phyloP scores from a whole-genome alignment of 768 basidiomycete species.

The Boletus patriciae region DNA sequence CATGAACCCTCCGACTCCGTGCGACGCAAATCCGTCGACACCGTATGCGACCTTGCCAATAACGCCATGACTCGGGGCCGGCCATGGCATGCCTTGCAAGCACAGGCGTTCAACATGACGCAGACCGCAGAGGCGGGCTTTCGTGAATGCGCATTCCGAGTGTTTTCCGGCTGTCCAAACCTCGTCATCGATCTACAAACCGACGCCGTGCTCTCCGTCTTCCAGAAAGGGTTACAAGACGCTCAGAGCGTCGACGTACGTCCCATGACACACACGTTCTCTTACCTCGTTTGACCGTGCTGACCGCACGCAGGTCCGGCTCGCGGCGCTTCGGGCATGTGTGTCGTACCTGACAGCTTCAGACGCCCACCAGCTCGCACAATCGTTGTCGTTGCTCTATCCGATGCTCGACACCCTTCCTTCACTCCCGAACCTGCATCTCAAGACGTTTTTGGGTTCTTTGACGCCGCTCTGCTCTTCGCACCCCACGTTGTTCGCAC shows the following conservation, averaged over 20 bases:
- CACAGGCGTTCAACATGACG: conserved; percentile 67
- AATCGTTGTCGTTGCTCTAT: conserved; percentile 58
- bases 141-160: conserved; percentile 64
- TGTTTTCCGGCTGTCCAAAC: conserved; percentile 74
- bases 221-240: conserved; percentile 70
- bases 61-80: conserved; percentile 72
- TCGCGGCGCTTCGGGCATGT: conserved; percentile 68
- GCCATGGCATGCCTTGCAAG: conserved; percentile 81
- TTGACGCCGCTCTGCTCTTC: conserved; percentile 70
- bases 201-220: conserved; percentile 64
- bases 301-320: conserved; percentile 53
- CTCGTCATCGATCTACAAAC: conserved; percentile 75
- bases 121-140: conserved; percentile 33
- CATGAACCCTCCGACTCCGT: conserved; percentile 61
- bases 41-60: conserved; percentile 73
- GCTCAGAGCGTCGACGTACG: conserved; percentile 60
- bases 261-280: conserved; percentile 17
- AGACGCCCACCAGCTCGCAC: conserved; percentile 60
- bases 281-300: not conserved
- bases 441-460: conserved; percentile 64
- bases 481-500: conserved; percentile 69
- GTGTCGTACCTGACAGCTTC: conserved; percentile 67
- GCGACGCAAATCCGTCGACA: conserved; percentile 70
- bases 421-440: conserved; percentile 49
- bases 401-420: conserved; percentile 78